A percentile compares a stretch with the other conserved stretches of the same genome.
These are phyloP conservation scores for Chaetomidium leptoderma DNA, from an alignment of 495 filamentous ascomycete species.

Conservation along the genomic window DNA sequence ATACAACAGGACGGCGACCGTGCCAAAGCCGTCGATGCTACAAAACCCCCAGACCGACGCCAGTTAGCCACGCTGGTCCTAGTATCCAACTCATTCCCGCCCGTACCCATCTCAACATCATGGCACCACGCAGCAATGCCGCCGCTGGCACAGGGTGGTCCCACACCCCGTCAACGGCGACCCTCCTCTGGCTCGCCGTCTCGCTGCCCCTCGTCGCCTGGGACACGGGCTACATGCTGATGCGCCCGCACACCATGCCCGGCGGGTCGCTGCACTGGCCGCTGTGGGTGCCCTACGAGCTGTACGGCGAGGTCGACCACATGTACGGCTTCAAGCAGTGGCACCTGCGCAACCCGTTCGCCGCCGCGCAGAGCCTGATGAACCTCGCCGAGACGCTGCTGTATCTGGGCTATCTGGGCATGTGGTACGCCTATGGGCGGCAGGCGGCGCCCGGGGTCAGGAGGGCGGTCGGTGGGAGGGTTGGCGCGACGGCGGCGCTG, in stretches of 20 bases:
- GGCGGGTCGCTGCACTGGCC: slow-evolving; percentile 71
- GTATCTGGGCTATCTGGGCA: slow-evolving; percentile 65
- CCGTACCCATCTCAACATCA: neutral
- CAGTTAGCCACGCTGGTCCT: too few relatives aligned
- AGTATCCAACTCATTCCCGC: neutral
- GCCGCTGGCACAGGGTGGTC: slow-evolving; percentile 45
- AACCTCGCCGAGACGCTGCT: slow-evolving; percentile 69
- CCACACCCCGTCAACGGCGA: slow-evolving; percentile 62
- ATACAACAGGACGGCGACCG: too few relatives aligned
- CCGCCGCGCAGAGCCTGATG: slow-evolving; percentile 66
- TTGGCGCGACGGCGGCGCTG: slow-evolving; percentile 60
- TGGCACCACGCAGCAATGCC: neutral
- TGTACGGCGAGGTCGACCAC: slow-evolving; percentile 77
- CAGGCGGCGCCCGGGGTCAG: slow-evolving; percentile 30
- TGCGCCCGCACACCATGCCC: slow-evolving; percentile 80
- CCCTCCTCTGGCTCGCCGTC: slow-evolving; percentile 69
- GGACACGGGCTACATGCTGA: slow-evolving; percentile 77
- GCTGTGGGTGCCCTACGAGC: slow-evolving; percentile 72
- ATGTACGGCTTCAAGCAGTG: slow-evolving; percentile 80
- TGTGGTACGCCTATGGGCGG: slow-evolving; percentile 51
- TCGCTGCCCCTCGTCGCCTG: slow-evolving; percentile 80
- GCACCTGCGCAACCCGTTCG: slow-evolving; percentile 69
- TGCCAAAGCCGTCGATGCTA: too few relatives aligned
- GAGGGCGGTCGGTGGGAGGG: slow-evolving; percentile 50
- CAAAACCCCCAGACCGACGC: too few relatives aligned